Conservation (phyloP, 2,329 filamentous ascomycete genomes). For the Microdochium nivale region DNA sequence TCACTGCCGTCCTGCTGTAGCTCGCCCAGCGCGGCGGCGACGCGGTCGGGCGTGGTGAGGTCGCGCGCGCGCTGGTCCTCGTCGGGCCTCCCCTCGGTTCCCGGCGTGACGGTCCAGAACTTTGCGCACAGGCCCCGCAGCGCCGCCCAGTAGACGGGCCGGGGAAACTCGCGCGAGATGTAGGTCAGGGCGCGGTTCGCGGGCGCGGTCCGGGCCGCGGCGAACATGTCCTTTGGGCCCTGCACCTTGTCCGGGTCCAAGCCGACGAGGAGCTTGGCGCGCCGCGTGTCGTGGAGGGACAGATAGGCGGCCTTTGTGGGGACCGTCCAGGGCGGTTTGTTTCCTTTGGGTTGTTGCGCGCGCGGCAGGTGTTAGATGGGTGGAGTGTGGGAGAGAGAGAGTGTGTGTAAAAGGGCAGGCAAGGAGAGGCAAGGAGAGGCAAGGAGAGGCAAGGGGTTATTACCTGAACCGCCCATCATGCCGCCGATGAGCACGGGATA, state of each 20-base stretch:
- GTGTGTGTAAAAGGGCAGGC: neutral
- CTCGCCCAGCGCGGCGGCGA: slow-evolving; percentile 9
- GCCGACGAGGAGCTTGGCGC: slow-evolving; percentile 28
- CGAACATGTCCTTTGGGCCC: slow-evolving; percentile 34
- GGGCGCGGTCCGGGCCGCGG: slow-evolving; percentile 33
- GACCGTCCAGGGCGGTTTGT: slow-evolving; percentile 66
- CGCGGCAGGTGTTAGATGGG: neutral
- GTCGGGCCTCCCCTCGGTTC: neutral
- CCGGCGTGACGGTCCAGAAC: slow-evolving; percentile 44
- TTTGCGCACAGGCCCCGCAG: slow-evolving; percentile 47
- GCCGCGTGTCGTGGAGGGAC: slow-evolving; percentile 29
- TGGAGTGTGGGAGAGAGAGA: neutral
- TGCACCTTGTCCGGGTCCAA: slow-evolving; percentile 20
- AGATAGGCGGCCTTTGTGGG: slow-evolving; percentile 56
- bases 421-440: neutral
- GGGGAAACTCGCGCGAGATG: slow-evolving; percentile 50
- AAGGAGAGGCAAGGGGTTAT: slow-evolving; percentile 3
- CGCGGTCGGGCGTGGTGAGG: slow-evolving; percentile 7
- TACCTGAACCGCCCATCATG: slow-evolving; percentile 53
- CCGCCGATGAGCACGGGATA: slow-evolving; percentile 65
- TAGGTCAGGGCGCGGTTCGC: slow-evolving; percentile 59
- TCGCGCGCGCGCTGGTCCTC: slow-evolving; percentile 2
- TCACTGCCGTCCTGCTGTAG: slow-evolving; percentile 4
- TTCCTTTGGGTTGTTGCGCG: slow-evolving; percentile 37
- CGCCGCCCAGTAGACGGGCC: slow-evolving; percentile 38